Evolutionary conservation across 257 asterid genomes (phyloP), one percentile per base, ranked within the genome.

Genomic region (Nicotiana attenuata): DNA sequence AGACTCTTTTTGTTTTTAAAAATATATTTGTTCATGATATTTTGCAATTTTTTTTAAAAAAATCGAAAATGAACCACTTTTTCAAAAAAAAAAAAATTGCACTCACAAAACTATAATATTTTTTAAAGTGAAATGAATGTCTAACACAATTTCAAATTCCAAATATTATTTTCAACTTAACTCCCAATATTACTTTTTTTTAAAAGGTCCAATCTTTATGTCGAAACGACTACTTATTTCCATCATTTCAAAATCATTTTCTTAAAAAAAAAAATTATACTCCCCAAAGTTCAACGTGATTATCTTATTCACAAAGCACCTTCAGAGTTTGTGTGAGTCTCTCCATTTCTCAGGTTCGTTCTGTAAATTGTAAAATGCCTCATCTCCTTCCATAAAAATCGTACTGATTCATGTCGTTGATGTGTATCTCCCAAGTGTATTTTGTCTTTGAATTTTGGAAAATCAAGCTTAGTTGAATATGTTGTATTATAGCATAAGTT

Each of bases 301-400:
- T 16, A 65, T 65, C 75, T 35, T 65, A 65, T 31, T 65, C 47
- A 41, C 2, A 29, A 15, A 45, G 73, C 73, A 65, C 7, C 73
- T 29, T n/a, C 47, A 0, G 14, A 15, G 47, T 3, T 68, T 68
- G 38, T 2, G 77, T 10, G 35, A 4, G 6, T 31, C 41, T 69
- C 33, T 38, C 57, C 1, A 41, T 69, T 69, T 69, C 57, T 41
- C 78, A 69, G 78, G 68, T 64, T 64, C 38, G 38, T 64, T 64
- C n/a, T 10, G 41, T n/a, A 20, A 35, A 35, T 35, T 35, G 41
- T 6, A 35, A 35, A 35, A 35, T 35, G 41, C 9, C 8, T 35
- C 41, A 35, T 35, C 41, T 35, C 41, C 41, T 35, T 35, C 6
- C 41, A 35, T 35, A 13, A n/a, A n/a, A 68, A n/a, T 33, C 15